These are phyloP conservation scores for Curvularia sp. DNA, from an alignment of 2,329 filamentous ascomycete genomes.

Conservation along the genomic window DNA sequence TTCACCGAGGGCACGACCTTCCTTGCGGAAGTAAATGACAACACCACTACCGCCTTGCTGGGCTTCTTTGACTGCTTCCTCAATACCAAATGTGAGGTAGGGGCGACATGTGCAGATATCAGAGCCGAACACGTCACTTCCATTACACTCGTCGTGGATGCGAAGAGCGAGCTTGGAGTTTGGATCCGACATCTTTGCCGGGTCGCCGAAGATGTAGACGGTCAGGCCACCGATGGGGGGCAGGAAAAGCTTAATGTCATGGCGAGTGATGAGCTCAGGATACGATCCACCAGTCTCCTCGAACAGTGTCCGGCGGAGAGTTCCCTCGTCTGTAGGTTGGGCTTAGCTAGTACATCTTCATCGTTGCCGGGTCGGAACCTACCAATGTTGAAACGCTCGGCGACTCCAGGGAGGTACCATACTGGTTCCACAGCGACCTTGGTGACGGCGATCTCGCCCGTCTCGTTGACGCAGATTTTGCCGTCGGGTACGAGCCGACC, in stretches of 20 bases:
- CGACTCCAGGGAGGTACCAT: constrained; percentile 67
- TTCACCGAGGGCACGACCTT: constrained; percentile 91
- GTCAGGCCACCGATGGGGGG: constrained; percentile 95
- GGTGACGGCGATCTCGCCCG: constrained; percentile 88
- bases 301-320: constrained; percentile 84
- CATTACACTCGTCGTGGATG: constrained; percentile 90
- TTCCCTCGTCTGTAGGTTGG: constrained; percentile 72
- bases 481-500: constrained; percentile 82
- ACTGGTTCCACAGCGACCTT: constrained; percentile 97
- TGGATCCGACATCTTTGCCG: constrained; percentile 90
- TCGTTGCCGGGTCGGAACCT: constrained; percentile 32
- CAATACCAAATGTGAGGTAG: constrained; percentile 95
- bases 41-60: constrained; percentile 93
- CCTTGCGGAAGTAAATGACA: constrained; percentile 98
- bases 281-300: constrained; percentile 96
- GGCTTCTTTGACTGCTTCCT: constrained; percentile 96
- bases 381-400: constrained; percentile 91
- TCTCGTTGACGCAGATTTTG: constrained; percentile 85
- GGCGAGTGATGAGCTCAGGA: constrained; percentile 92
- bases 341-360: constrained; percentile 24
- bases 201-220: constrained; percentile 96
- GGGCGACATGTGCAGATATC: constrained; percentile 97
- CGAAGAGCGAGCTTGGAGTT: constrained; percentile 81
- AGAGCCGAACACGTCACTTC: constrained; percentile 95
- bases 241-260: constrained; percentile 93